Conservation (phyloP, 768 basidiomycete genomes). For the Sporobolomyces pararoseus region DNA sequence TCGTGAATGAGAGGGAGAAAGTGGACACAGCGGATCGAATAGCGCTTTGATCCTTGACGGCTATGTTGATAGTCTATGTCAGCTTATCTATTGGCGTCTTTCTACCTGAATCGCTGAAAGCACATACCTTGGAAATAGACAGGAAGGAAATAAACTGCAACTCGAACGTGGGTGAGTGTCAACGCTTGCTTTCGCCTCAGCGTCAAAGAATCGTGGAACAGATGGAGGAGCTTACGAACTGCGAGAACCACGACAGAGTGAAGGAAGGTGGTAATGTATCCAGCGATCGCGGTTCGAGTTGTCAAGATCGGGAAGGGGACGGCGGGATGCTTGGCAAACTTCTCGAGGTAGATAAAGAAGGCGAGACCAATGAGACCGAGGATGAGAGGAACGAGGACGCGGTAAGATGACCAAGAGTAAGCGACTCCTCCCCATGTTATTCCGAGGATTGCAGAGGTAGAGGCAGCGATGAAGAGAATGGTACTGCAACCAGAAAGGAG, state of each 20-base stretch:
- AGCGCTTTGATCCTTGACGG: slow-evolving; percentile 51
- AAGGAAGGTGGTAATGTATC: slow-evolving; percentile 51
- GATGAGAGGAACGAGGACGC: slow-evolving; percentile 54
- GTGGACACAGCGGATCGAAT: slow-evolving; percentile 47
- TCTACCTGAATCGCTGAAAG: too few species aligned
- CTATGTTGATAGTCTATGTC: too few species aligned
- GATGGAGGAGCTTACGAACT: slow-evolving; percentile 2
- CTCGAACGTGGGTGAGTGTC: slow-evolving; percentile 15
- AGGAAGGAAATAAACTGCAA: slow-evolving; percentile 50
- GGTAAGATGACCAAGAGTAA: slow-evolving; percentile 53
- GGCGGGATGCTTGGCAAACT: slow-evolving; percentile 52
- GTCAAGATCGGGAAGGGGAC: slow-evolving; percentile 49
- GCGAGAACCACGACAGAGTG: slow-evolving; percentile 38
- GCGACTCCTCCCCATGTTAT: slow-evolving; percentile 56
- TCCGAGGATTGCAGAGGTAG: slow-evolving; percentile 49
- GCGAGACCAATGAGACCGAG: slow-evolving; percentile 60
- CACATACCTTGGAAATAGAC: slow-evolving; percentile 57
- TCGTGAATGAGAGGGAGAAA: slow-evolving; percentile 49
- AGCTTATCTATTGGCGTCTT: too few species aligned
- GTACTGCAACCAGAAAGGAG: slow-evolving; percentile 30
- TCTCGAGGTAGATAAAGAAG: slow-evolving; percentile 59
- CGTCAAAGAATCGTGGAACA: neutral
- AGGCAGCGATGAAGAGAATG: slow-evolving; percentile 51
- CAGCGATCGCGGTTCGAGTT: slow-evolving; percentile 51
- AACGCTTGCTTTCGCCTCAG: neutral